Evolutionary conservation across 495 filamentous ascomycete species (phyloP), one percentile per base, ranked within the genome.

Genomic region (Penicillium waksmanii): DNA sequence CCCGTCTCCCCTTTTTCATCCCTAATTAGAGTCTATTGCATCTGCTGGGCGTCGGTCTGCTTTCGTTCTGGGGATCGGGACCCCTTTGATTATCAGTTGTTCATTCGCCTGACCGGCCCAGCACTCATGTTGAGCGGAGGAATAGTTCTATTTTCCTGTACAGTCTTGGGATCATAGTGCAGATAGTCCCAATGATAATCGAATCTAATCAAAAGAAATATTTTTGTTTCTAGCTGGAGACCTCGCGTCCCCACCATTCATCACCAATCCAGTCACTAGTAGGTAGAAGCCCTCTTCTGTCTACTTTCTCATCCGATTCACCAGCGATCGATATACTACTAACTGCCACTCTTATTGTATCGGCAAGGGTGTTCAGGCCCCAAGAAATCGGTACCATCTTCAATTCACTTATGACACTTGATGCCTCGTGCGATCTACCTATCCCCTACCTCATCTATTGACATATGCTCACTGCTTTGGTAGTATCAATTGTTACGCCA

Each of bases 11-110:
- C 23, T 3, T 23, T 44, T 19, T 19, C 36, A 12, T 40, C 11
- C 36, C 36, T 40, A 6, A 13, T 40, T 17, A 57, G 42, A 57
- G 21, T 43, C 56, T 49, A 51, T 65, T 68, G 67, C 67, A 70
- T 70, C 54, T 64, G 48, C 31, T 56, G 65, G 46, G 67, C 65
- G 62, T 68, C 60, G 52, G 51, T 64, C 51, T 65, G 57, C 21
- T 58, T 12, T 62, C 55, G 56, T 46, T 57, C 68, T 57, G 40
- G 57, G 53, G 42, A 61, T 56, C 21, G 43, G 49, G 53, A 33
- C 50, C 54, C 57, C 47, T 53, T 23, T 53, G 56, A 23, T 65
- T 51, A 31, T 34, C 1, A 19, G 13, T 31, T 11, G 55, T 48
- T 35, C 18, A 8, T 43, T 17, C 44, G 43, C 18, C 46, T 38